phyloP scores from a whole-genome alignment of 441 rosid genomes.

The Arabidopsis hybrid region DNA sequence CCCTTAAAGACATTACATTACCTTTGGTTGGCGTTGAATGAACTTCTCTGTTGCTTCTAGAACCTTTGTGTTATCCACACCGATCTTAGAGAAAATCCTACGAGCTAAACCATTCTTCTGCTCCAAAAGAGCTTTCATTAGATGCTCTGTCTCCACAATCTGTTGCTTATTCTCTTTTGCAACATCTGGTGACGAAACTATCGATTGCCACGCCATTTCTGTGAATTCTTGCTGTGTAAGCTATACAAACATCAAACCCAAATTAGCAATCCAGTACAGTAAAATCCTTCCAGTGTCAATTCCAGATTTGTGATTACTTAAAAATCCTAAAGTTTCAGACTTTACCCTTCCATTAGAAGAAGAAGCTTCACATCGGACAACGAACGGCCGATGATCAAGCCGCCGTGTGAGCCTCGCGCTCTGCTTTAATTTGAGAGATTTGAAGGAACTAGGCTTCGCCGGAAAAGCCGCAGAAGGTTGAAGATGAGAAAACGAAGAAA shows the following conservation, averaged over 20 bases:
- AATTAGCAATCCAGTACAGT: neutral
- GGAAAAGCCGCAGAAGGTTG: constrained; percentile 53
- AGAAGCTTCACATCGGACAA: constrained; percentile 74
- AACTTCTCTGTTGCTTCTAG: constrained; percentile 90
- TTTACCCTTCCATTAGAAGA: constrained; percentile 72
- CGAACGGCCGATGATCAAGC: constrained; percentile 43
- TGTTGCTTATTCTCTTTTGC: constrained; percentile 98
- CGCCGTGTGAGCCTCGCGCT: constrained; percentile 40
- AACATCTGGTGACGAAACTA: constrained; percentile 92
- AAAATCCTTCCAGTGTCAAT: neutral
- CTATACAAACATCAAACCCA: constrained; percentile 47
- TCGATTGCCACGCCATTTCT: constrained; percentile 99
- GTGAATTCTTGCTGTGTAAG: constrained; percentile 96
- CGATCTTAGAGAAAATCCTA: constrained; percentile 82
- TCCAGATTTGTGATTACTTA: too few relatives aligned
- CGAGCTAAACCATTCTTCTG: constrained; percentile 99
- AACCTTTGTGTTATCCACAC: constrained; percentile 90
- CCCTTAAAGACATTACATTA: constrained; percentile 18
- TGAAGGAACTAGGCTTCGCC: constrained; percentile 47
- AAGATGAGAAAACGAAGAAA: constrained; percentile 43
- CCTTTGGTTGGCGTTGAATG: constrained; percentile 97
- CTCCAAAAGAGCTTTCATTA: constrained; percentile 93
- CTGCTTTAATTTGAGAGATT: constrained; percentile 47
- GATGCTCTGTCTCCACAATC: constrained; percentile 98
- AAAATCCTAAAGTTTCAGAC: constrained; percentile 19